phyloP scores from a whole-genome alignment of 2,329 filamentous ascomycete genomes.

The Trichophyton mentagrophytes region DNA sequence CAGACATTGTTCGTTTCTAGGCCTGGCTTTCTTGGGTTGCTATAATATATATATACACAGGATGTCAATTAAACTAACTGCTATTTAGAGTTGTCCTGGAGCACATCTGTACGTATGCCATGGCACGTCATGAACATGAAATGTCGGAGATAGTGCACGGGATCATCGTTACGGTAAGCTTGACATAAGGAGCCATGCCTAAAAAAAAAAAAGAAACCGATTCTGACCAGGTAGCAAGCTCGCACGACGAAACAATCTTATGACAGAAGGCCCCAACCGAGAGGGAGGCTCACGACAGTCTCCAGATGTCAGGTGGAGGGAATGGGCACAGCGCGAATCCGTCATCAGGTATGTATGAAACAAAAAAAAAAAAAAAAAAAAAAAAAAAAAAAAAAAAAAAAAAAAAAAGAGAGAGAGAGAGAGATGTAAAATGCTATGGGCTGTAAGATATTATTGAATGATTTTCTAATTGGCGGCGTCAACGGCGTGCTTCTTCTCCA shows the following conservation, averaged over 20 bases:
- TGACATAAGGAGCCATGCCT: neutral
- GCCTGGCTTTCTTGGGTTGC: neutral
- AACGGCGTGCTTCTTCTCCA: conserved; percentile 24
- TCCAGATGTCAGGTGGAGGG: conserved; percentile 15
- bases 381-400: too few species aligned
- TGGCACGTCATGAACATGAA: conserved; percentile 15
- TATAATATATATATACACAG: neutral
- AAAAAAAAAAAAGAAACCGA: neutral
- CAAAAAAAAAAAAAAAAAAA: too few species aligned
- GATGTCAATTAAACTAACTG: neutral
- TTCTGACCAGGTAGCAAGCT: conserved; percentile 5
- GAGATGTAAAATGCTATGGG: neutral
- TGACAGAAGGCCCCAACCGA: conserved; percentile 11
- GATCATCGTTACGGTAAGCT: conserved; percentile 16
- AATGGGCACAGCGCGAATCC: conserved; percentile 16
- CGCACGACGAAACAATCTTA: conserved; percentile 15
- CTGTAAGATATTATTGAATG: neutral
- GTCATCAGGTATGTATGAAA: conserved; percentile 13
- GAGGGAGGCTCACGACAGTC: conserved; percentile 12
- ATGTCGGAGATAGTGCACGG: conserved; percentile 17
- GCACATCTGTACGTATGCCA: conserved; percentile 15
- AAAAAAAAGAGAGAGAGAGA: too few species aligned
- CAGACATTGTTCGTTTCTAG: conserved; percentile 13
- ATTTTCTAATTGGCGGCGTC: neutral
- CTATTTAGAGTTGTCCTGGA: conserved; percentile 13